A percentile compares a stretch with the other conserved stretches of the same genome.
Evolutionary conservation across 441 rosid species (phyloP).

Genomic region (Adansonia gregorii): DNA sequence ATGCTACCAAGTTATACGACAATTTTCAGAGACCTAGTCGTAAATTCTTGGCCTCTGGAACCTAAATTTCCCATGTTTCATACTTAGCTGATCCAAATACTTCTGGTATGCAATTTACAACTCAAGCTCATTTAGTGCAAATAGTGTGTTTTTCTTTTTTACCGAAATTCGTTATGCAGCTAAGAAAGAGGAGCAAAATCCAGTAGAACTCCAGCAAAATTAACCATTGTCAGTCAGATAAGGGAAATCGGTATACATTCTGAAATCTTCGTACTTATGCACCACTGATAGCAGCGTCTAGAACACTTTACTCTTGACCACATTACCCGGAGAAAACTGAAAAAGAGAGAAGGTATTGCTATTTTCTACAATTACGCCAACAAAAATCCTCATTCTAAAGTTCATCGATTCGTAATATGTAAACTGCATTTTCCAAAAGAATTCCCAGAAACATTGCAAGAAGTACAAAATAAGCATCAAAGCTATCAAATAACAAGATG

Average conservation of each 20-base stretch:
- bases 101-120: neutral
- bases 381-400: neutral
- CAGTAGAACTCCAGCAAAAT: neutral
- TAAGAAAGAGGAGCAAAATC: neutral
- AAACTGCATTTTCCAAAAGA: slow-evolving; percentile 5
- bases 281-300: neutral
- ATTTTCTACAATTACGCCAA: neutral
- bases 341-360: neutral
- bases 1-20: neutral
- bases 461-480: neutral
- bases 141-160: neutral
- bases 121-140: neutral
- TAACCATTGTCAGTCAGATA: neutral
- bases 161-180: neutral
- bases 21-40: neutral
- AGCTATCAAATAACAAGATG: neutral
- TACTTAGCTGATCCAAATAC: neutral
- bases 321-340: neutral
- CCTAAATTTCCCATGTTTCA: neutral
- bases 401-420: neutral
- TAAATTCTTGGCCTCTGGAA: neutral
- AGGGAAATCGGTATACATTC: neutral
- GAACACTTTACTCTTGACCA: neutral
- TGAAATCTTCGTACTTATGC: neutral
- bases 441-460: neutral